Evolutionary conservation across 331 rosid species (phyloP), one percentile per base, ranked within the genome.

Genomic region (Saraca asoca): DNA sequence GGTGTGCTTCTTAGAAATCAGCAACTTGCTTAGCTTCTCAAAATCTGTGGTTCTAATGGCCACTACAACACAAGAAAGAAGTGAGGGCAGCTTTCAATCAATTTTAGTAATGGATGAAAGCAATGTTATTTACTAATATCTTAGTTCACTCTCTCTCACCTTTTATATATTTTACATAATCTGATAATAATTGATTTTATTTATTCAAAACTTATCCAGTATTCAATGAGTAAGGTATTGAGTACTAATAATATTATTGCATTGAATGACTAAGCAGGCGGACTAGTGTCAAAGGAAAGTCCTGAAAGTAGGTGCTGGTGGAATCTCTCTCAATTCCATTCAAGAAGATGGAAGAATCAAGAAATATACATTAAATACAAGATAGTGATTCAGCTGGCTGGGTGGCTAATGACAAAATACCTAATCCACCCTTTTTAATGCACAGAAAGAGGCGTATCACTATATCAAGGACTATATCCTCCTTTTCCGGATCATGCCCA

Each of bases 251-350:
- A n/a, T n/a, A n/a, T n/a, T n/a, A n/a, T n/a, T n/a, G 31, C 31
- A 24, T 24, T 3, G 31, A 24, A 1, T 24, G 31, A 3, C 31
- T 24, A 24, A 73, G 77, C 71, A 60, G 83, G 78, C 19, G 53
- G 75, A 70, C 51, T 73, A 71, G 77, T 71, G 75, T 65, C 68
- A 61, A 7, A 0, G 11, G 2, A 39, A 7, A 80, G 90, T 74
- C 80, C 79, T 77, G 83, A 78, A 69, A 73, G 79, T 85, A 69
- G 85, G 82, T 70, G 66, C 62, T 56, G 70, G 72, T 63, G 81
- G 62, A 74, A 71, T 69, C 81, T 72, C 77, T 69, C 64, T 59
- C 31, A 18, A 75, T 80, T 76, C 74, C 80, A 76, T 64, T 61
- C 62, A 75, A 44, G 62, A 64, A 63, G 56, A 64, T 77, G 51